These are phyloP conservation scores for Coprinellus aureogranulatus DNA, from an alignment of 768 basidiomycete genomes.

Conservation along the genomic window DNA sequence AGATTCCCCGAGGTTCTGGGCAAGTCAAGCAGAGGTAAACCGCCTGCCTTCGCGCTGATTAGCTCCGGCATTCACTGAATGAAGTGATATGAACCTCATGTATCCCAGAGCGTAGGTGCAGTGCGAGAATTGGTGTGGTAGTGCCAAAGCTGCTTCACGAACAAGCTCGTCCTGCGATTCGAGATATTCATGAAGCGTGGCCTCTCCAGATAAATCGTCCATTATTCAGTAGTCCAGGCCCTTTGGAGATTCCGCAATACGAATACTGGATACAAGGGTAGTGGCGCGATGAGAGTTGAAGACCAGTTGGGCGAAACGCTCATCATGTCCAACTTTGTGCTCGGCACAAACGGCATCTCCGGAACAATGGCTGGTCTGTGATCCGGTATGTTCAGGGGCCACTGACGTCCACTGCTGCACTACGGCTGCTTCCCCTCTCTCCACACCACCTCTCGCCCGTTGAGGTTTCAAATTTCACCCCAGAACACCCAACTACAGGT, in stretches of 20 bases:
- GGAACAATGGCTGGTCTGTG: no score
- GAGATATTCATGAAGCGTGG: conserved; percentile 45
- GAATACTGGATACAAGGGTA: no score
- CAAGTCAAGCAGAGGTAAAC: conserved; percentile 82
- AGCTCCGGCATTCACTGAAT: conserved; percentile 13
- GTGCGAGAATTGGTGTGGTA: conserved; percentile 63
- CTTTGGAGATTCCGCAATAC: background rate
- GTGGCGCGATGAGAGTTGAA: no score
- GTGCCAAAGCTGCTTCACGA: conserved; percentile 51
- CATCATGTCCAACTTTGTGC: no score
- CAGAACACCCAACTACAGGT: no score
- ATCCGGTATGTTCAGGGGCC: no score
- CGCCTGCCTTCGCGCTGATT: conserved; percentile 52
- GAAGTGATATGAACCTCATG: conserved; percentile 38
- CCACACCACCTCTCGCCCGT: no score
- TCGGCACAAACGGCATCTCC: no score
- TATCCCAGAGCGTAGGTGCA: conserved; percentile 62
- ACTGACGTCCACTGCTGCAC: no score
- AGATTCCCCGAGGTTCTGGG: conserved; percentile 63
- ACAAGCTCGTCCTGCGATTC: conserved; percentile 49
- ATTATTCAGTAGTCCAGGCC: background rate
- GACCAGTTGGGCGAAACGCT: no score
- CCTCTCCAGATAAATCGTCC: conserved; percentile 10
- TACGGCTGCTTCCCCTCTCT: no score
- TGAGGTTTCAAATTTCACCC: no score